Base-by-base conservation (phyloP, 2,329 filamentous ascomycete species). In the Xenoacremonium recifei region DNA sequence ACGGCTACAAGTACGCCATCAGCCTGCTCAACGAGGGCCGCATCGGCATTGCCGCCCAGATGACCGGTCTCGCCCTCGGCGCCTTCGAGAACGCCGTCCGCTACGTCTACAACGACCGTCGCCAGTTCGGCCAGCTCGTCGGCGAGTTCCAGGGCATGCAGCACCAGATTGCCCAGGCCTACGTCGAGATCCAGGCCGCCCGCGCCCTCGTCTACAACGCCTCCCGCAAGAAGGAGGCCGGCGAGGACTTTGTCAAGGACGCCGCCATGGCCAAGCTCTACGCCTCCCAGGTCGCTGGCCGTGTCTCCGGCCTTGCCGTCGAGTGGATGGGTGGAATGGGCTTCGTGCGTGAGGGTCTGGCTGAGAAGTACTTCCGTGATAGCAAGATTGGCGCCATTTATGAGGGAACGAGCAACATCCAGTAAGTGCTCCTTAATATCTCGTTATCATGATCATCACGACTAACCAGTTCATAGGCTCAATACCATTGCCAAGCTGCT, bases 311-410 rank as follows among this genome's bases (percentile, higher is more conserved):
- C 6, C 78, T 87, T 36, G 93, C 92, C 0, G 82, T 99, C 20
- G 93, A 99, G 72, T 99, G 93, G 93, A 97, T 97, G 92, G 93
- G 93, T 35, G 93, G 93, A 48, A 97, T 99, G 93, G 93, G 93
- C 34, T 99, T 99, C 59, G 93, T 99, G 13, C 77, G 93, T 33
- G 93, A 99, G 67, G 93, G 93, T 0, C 82, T 96, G 44, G 93
- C 93, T 1, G 93, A 99, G 81, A 99, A 99, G 81, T 96, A 85
- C 73, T 99, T 86, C 78, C 79, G 93, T 35, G 93, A 99, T 66
- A 93, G 87, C 77, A 99, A 97, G 84, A 99, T 99, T 61, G 93
- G 93, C 9, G 90, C 90, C 51, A 97, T 96, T 56, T 96, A 96
- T 65, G 92, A 96, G 73, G 93, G 93, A 21, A 91, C 87, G 41